Evolutionary conservation across 164 flowering plant species (phyloP).

Genomic region (Nymphaea colorata): DNA sequence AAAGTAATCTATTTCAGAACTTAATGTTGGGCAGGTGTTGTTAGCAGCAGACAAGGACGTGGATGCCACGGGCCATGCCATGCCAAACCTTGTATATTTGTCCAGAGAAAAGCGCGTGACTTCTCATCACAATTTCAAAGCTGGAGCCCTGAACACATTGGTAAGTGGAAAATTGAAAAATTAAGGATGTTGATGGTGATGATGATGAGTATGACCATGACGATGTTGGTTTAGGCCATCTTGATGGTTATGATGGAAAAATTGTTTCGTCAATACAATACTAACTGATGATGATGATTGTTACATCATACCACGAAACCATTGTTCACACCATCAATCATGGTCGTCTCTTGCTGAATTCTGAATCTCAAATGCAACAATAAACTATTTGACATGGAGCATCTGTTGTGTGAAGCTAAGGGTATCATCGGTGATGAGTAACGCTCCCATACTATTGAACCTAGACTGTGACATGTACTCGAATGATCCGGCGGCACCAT

Average conservation of each 20-base stretch:
- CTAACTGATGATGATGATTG: not conserved
- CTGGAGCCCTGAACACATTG: constrained; percentile 83
- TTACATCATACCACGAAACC: not conserved
- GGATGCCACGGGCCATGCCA: constrained; percentile 27
- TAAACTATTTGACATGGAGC: not conserved
- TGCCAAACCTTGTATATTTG: constrained; percentile 74
- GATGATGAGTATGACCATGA: not conserved
- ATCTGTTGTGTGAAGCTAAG: constrained; percentile 28
- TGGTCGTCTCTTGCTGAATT: no score
- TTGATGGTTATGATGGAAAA: not conserved
- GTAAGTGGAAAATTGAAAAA: constrained; percentile 19
- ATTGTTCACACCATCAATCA: not conserved
- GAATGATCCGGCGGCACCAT: constrained; percentile 45
- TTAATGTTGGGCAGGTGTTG: constrained; percentile 26
- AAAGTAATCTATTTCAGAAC: no score
- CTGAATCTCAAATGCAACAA: no score
- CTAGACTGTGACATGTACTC: constrained; percentile 58
- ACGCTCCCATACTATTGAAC: constrained; percentile 48
- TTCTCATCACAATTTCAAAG: constrained; percentile 60
- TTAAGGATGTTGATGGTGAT: not conserved
- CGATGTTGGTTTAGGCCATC: not conserved
- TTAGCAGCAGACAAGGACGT: constrained; percentile 29
- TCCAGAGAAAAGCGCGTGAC: constrained; percentile 51
- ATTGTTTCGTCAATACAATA: no score
- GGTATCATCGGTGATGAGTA: constrained; percentile 44